These are phyloP conservation scores for Pyricularia sp. DNA, from an alignment of 2,329 filamentous ascomycete species.

Conservation along the genomic window DNA sequence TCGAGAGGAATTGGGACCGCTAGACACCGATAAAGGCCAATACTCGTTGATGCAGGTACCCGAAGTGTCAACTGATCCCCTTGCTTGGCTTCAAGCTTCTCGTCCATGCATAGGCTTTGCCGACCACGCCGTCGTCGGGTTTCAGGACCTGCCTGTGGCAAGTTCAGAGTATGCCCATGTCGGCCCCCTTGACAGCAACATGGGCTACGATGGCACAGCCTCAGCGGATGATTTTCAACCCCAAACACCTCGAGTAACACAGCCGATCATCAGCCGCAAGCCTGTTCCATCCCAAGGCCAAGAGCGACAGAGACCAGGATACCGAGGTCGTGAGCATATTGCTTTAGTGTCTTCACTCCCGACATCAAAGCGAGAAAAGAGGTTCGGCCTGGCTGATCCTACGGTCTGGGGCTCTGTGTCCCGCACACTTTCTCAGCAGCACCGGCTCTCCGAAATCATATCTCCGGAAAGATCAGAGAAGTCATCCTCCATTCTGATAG, in stretches of 20 bases:
- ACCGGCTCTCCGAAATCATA: constrained; percentile 24
- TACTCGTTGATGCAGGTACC: not conserved
- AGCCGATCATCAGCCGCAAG: not conserved
- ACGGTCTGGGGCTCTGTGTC: constrained; percentile 30
- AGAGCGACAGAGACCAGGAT: not conserved
- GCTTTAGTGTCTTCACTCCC: not conserved
- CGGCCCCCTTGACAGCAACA: constrained; percentile 4
- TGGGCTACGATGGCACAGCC: constrained; percentile 1
- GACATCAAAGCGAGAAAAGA: constrained; percentile 14
- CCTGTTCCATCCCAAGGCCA: not conserved
- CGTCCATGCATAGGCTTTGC: not conserved
- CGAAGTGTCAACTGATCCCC: not conserved
- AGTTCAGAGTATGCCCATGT: constrained; percentile 7
- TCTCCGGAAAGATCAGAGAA: constrained; percentile 9
- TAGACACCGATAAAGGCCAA: not conserved
- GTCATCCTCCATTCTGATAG: constrained; percentile 5
- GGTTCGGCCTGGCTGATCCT: constrained; percentile 21
- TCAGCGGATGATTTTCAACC: not conserved
- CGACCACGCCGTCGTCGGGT: not conserved
- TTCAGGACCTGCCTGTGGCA: not conserved
- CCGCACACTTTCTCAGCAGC: constrained; percentile 30
- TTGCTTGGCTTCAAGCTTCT: not conserved
- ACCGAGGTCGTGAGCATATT: not conserved
- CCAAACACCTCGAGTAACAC: not conserved
- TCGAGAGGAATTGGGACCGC: not conserved